These are phyloP conservation scores for Saturnispora serradocipensis DNA, from an alignment of 805 yeast genomes.

Conservation along the genomic window DNA sequence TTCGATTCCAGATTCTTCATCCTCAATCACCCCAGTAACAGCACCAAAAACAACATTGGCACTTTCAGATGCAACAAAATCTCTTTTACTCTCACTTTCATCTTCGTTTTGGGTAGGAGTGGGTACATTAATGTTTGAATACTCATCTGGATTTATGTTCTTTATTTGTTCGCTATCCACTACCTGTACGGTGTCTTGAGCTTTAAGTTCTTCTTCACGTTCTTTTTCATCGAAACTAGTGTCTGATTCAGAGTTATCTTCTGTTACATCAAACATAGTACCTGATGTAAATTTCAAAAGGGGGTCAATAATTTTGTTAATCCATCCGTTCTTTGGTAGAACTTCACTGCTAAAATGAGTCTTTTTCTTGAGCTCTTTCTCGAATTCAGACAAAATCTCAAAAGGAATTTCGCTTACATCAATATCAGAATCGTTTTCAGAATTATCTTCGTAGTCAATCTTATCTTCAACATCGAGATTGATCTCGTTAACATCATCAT, in stretches of 20 bases:
- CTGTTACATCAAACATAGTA: constrained; percentile 5
- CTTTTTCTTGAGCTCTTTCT: not conserved
- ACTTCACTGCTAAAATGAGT: not conserved
- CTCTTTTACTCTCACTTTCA: too few relatives aligned
- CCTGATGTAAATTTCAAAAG: constrained; percentile 5
- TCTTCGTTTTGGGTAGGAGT: not conserved
- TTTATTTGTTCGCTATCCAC: not conserved
- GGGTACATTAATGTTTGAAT: not conserved
- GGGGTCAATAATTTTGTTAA: constrained; percentile 1
- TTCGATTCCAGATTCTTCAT: not conserved
- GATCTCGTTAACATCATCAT: not conserved
- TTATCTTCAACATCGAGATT: not conserved
- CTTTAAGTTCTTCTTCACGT: not conserved
- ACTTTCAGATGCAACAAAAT: not conserved
- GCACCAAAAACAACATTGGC: not conserved
- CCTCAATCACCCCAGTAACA: not conserved
- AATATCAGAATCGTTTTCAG: constrained; percentile 1
- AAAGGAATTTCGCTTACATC: not conserved
- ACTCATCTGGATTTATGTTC: not conserved
- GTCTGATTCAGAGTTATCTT: not conserved
- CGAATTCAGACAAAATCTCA: constrained; percentile 1
- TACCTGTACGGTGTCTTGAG: not conserved
- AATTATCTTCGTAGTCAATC: constrained; percentile 2
- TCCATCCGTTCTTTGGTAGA: not conserved
- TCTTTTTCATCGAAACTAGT: not conserved